Percentiles rank a stretch among this genome's conserved stretches.
Evolutionary conservation across 371 early-diverging fungal species (phyloP).

Genomic region (Zopfochytrium polystomum): DNA sequence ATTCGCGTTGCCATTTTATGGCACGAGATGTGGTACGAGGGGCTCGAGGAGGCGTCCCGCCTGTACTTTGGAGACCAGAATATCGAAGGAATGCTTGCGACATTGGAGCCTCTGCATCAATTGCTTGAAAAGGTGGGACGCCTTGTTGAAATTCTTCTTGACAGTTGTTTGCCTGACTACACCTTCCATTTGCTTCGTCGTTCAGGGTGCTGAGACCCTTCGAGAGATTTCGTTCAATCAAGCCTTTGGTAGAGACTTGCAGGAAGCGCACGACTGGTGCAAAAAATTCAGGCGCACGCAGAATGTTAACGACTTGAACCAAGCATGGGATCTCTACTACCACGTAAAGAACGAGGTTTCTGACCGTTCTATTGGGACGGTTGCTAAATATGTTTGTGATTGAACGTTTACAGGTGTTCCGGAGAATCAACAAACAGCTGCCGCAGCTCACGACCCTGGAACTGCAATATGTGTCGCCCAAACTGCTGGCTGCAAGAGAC

Average conservation of each 20-base stretch:
- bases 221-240: slow-evolving; percentile 93
- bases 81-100: slow-evolving; percentile 88
- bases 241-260: slow-evolving; percentile 87
- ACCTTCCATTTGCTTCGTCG: neutral
- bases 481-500: slow-evolving; percentile 78
- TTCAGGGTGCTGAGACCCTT: slow-evolving; percentile 86
- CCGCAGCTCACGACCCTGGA: slow-evolving; percentile 82
- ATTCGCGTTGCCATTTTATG: slow-evolving; percentile 94
- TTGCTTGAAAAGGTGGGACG: slow-evolving; percentile 70
- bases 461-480: slow-evolving; percentile 89
- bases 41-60: slow-evolving; percentile 87
- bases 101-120: slow-evolving; percentile 83
- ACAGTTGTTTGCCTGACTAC: neutral
- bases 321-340: slow-evolving; percentile 96
- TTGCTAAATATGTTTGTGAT: neutral
- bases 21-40: slow-evolving; percentile 98
- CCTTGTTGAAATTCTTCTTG: too few species aligned
- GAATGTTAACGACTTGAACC: slow-evolving; percentile 80
- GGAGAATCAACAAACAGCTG: slow-evolving; percentile 75
- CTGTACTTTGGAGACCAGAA: slow-evolving; percentile 85
- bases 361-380: neutral
- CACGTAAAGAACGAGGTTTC: slow-evolving; percentile 18
- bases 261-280: slow-evolving; percentile 90
- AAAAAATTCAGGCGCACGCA: slow-evolving; percentile 72
- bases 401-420: slow-evolving; percentile 76